Base-by-base conservation (phyloP, 352 stramenopile species). In the Thalassiosira delicatula region DNA sequence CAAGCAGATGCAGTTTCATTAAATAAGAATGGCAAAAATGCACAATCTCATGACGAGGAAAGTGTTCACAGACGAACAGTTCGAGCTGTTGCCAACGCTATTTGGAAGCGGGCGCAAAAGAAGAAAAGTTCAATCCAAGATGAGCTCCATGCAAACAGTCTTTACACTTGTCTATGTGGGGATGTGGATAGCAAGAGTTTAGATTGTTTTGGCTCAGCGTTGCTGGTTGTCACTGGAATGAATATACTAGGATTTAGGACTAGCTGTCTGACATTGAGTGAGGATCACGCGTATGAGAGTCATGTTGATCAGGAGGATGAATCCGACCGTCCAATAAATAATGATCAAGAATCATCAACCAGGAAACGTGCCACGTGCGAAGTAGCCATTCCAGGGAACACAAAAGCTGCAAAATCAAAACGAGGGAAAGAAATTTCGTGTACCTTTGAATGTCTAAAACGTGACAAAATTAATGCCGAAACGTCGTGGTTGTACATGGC, bases 231-330 rank as follows among this genome's bases (percentile, higher is more conserved):
- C n/a, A 76, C 85, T 33, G 87, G 70, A 2, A 80, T 89, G 68
- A 79, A 84, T 57, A 49, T 86, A 25, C 53, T 83, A 14, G 74
- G 76, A 17, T 77, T 76, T 67, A 21, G 42, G 14, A 42, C 21
- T 3, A 88, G 76, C 61, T 77, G 37, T 51, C 74, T 92, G 56
- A 87, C 76, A 11, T 49, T 92, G 30, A 89, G 80, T 51, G 86
- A 92, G 75, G 86, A 92, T 86, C 86, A 92, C 78, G 86, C 86
- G 17, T 92, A 92, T 56, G 86, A 92, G 73, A 81, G 79, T 44
- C 86, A 92, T 67, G 3, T 65, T 0, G 35, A 77, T 29, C 30
- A 71, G 23, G 49, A 69, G 42, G 78, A 63, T 19, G 44, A 46
- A 21, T 19, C 11, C 42, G 42, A 51, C 19, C 11, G 11, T 19